Evolutionary conservation across 2,329 filamentous ascomycete genomes (phyloP), one percentile per base, ranked within the genome.

Genomic region (Pyrenochaeta sp.): DNA sequence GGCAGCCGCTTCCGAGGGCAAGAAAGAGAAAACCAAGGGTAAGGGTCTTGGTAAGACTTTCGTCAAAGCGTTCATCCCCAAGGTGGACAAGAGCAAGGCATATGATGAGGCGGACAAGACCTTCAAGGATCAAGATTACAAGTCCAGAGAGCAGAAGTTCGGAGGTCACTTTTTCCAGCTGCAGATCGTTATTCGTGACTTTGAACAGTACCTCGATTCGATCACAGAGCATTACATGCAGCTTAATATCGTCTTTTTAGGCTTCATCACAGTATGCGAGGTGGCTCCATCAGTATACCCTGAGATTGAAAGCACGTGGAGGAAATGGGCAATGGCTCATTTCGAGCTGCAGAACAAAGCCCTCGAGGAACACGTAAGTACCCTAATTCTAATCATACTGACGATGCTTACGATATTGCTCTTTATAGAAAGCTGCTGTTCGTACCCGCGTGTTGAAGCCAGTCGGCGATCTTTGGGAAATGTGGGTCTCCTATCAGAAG

Each of bases 241-340:
- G 55, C 91, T 96, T 60, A 81, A 91, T 35, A 86, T 89, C 48
- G 88, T 93, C 53, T 81, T 93, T 20, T 84, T 85, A 2, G 89
- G 89, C 1, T 89, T 96, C 67, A 90, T 96, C 69, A 81, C 88
- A 1, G 87, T 92, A 53, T 89, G 95, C 73, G 85, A 84, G 43
- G 77, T 82, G 14, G 74, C 76, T 2, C 86, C 86, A 9, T 64
- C 64, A 6, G 54, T 65, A 7, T 85, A 90, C 67, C 86, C 90
- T 0, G 92, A 97, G 68, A 77, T 95, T 27, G 92, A 96, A 72
- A 92, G 88, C 77, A 96, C 95, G 68, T 97, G 93, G 90, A 88
- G 91, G 35, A 89, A 87, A 50, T 94, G 96, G 72, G 93, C 91
- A 55, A 85, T 91, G 63, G 88, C 88, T 22, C 89, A 96, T 73